Base-by-base conservation (phyloP, 345 rosid genomes). In the Diplotaxis tenuifolia region DNA sequence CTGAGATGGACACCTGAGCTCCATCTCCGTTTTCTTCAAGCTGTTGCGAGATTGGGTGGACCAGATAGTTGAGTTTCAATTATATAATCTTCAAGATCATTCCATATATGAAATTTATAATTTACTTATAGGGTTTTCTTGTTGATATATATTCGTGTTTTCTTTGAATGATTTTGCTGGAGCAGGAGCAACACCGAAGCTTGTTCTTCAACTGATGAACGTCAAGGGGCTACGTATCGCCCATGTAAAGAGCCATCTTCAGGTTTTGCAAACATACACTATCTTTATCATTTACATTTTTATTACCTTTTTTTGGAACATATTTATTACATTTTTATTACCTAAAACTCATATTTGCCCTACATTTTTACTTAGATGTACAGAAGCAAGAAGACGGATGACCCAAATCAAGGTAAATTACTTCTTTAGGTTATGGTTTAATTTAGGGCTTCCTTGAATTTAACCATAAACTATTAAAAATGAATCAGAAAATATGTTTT, bases 241-340 rank as follows among this genome's bases (percentile, higher is more conserved):
- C 65, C 96, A 90, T 81, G 93, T 90, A 25, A 90, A 90, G 84
- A 90, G 96, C 79, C 96, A 90, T 85, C 93, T 90, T 40, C 96
- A 90, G 89, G 96, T 89, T 69, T 57, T 23, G 29, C 22, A 72
- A 61, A 62, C 42, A 60, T 58, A 28, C 65, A 47, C 45, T 42
- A 28, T 34, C 9, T 25, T 25, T 18, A 67, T 36, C 34, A 34
- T 29, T 56, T 20, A 16, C 1, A 27, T 15, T 58, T 64, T 65
- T 21, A n/a, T n/a, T n/a, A n/a, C n/a, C n/a, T n/a, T n/a, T n/a
- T n/a, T n/a, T n/a, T n/a, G n/a, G n/a, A n/a, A n/a, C n/a, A n/a
- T n/a, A n/a, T n/a, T n/a, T n/a, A n/a, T n/a, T n/a, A n/a, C n/a
- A n/a, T n/a, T n/a, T n/a, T n/a, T n/a, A n/a, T n/a, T n/a, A 25